Base-by-base conservation (phyloP, 768 basidiomycete species). In the Pleurotus tuoliensis region DNA sequence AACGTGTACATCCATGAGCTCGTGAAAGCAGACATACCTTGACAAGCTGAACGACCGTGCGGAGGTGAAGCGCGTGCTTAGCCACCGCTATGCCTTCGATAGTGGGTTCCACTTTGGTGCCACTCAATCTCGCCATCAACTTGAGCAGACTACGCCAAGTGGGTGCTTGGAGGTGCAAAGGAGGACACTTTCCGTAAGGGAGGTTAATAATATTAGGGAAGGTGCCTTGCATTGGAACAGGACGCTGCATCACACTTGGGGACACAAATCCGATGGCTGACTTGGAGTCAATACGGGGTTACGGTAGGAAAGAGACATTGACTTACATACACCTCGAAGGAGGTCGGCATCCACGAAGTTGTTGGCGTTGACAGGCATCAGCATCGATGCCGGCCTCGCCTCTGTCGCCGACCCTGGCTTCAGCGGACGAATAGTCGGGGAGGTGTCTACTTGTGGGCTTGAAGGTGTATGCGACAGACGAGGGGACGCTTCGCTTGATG, bases 11-110 rank as follows among this genome's bases (percentile, higher is more conserved):
- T 34, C 27, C 49, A 27, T 45, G n/a, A 58, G 45, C 2, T 50
- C 13, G 11, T 50, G 8, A 18, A 24, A 16, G 39, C 18, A 13
- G 6, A 62, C 79, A 52, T 62, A 89, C 90, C 76, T 84, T 88
- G 49, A 90, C 77, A 63, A 92, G 90, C 63, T 92, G 90, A 55
- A 93, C 71, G 0, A 92, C 87, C 0, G 85, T 85, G 41, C 91
- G 84, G 45, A 93, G 71, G 58, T 78, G 79, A 50, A 86, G 73
- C 4, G 81, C 80, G 1, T 71, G 73, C 63, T 84, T 86, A 27
- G 78, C 73, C 0, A 78, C 69, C 1, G 83, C 81, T 60, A 88
- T 69, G 1, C 87, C 84, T 62, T 88, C 87, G 38, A 89, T 65
- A 0, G 86, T 83, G 1, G 90, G 82, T 61, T 92, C 86, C 45